Base-by-base conservation (phyloP, 2,329 filamentous ascomycete genomes). In the Colletotrichum aenigma region DNA sequence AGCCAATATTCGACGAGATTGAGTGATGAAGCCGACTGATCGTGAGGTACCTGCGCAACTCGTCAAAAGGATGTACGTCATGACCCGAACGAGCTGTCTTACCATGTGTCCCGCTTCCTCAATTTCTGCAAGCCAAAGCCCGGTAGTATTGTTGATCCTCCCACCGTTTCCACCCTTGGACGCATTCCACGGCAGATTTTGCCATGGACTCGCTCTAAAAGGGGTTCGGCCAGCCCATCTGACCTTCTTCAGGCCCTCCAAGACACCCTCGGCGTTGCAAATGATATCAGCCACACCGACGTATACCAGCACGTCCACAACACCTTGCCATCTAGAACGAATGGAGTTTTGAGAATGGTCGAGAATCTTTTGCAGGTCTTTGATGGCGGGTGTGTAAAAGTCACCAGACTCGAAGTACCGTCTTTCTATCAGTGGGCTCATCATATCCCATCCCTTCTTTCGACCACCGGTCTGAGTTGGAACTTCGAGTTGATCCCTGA, bases 221-320 rank as follows among this genome's bases (percentile, higher is more conserved):
- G 18, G 15, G 7, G 69, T 36, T 13, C 48, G 43, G 12, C 60
- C 60, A 15, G 34, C 15, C 69, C 69, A 71, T 16, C 36, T 21
- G 13, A 72, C 60, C 43, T 38, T 48, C n/a, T 36, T 32, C 12
- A 72, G 55, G 15, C 61, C 52, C 26, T 68, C 70, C 16, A 68
- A 38, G n/a, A 68, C 70, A 18, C 70, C 70, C 26, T 72, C 64
- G 15, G 70, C 61, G 64, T 72, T 72, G 64, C 70, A 72, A 13
- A 72, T 72, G 55, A 72, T 68, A 16, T 72, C 70, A 6, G 64
- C 30, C 18, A 67, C 55, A 3, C 64, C 70, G 10, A 67, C 64
- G n/a, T 72, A 72, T 12, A 72, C 43, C 21, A 72, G 36, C 7
- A 67, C 36, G 36, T 72, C 70, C 12, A 67, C 21, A 24, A 18